Base-by-base conservation (phyloP, 169 alveolate genomes). In the Sarcocystis neurona region DNA sequence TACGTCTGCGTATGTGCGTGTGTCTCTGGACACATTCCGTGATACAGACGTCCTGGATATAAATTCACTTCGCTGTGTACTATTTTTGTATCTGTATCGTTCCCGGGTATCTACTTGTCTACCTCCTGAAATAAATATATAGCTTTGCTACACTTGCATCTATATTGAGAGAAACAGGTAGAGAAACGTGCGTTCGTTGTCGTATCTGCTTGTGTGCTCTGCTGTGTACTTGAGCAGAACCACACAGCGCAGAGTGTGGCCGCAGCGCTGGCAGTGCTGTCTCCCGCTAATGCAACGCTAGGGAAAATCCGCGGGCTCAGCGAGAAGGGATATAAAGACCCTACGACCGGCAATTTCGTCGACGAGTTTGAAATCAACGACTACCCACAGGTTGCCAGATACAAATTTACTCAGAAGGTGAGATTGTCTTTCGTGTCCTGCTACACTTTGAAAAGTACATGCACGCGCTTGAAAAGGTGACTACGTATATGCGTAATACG, bases 331-430 rank as follows among this genome's bases (percentile, higher is more conserved):
- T 91, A 79, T 47, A 66, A 46, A 43, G 85, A 86, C 60, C 92
- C 94, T 39, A 77, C 82, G 77, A 90, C 94, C 5, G 96, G 96
- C 82, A 94, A 96, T 43, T 93, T 95, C 47, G 93, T 95, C 56
- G 98, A 96, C 85, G 98, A 96, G 47, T 95, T 97, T 78, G 97
- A 95, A 85, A 97, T 97, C 85, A 97, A 97, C 94, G 96, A 96
- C 87, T 97, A 95, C 89, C 97, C 98, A n/a, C 97, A 96, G 48
- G 90, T 92, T 74, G 98, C 97, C 15, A 94, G 98, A 44, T 92
- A 87, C 87, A 96, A 95, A 89, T 91, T 97, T 41, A 96, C 97
- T 48, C 96, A 97, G 92, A 94, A 94, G 89, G 96, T 91, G 15
- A 66, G 91, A 0, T 44, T n/a, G n/a, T n/a, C 10, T 10, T 43